phyloP scores from a whole-genome alignment of 148 eudicot genomes.

The Chenopodium quinoa region DNA sequence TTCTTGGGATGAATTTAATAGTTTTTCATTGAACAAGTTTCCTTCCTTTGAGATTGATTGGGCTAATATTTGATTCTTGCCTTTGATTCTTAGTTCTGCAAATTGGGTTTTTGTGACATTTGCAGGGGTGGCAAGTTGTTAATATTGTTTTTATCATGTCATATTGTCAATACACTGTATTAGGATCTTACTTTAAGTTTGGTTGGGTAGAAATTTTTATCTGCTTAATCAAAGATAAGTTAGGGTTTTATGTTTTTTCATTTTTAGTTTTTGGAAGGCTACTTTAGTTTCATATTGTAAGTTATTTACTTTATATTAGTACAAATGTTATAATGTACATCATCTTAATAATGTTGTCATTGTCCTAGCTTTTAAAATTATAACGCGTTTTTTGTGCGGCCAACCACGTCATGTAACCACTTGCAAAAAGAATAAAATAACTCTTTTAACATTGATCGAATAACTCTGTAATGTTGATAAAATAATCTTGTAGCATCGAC shows the following conservation, averaged over 20 bases:
- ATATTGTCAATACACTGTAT: neutral
- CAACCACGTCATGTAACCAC: too few species aligned
- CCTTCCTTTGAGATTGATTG: constrained; percentile 39
- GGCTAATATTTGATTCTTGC: constrained; percentile 22
- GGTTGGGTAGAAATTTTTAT: constrained; percentile 23
- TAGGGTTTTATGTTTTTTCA: neutral
- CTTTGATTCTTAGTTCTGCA: neutral
- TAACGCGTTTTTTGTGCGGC: too few species aligned
- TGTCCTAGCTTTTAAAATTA: too few species aligned
- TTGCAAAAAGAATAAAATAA: too few species aligned
- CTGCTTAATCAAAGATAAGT: neutral
- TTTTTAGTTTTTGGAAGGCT: neutral
- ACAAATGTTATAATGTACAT: neutral
- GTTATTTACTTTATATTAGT: neutral
- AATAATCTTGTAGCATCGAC: too few species aligned
- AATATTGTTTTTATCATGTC: neutral
- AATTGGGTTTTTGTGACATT: constrained; percentile 26
- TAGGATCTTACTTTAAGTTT: constrained; percentile 4
- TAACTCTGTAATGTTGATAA: too few species aligned
- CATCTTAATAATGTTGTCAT: neutral
- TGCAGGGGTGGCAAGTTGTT: neutral
- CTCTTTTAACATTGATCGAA: too few species aligned
- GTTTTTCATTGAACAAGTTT: constrained; percentile 20
- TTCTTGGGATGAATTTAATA: constrained; percentile 25
- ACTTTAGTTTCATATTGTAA: neutral